Base-by-base conservation (phyloP, 1,284 basidiomycete species). In the Tetrapyrgos nigripes region DNA sequence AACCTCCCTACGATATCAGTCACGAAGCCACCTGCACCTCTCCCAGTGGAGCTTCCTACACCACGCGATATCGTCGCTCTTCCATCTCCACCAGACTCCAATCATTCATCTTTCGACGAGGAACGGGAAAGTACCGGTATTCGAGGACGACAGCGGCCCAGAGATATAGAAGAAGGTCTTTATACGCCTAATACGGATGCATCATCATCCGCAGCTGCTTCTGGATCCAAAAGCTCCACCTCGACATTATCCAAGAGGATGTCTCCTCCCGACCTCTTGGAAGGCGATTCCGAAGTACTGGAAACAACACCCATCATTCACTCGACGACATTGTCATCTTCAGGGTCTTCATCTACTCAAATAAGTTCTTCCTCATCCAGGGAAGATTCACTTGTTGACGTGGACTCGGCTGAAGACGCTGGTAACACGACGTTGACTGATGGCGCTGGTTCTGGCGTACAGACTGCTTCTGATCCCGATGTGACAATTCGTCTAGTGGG, bases 11-110 rank as follows among this genome's bases (percentile, higher is more conserved):
- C 76, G 10, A 85, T 89, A 59, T 83, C 85, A 26, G 74, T 89
- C 61, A 87, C 87, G 29, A 90, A 85, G 73, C 80, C 86, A n/a
- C 88, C 88, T 3, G 83, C 81, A 0, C 90, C 90, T 19, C 69
- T 79, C 50, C 88, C 89, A 43, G 80, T 92, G 9, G 79, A 79
- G 50, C 75, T 92, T 19, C 90, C 89, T 2, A 88, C 84, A 24
- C 76, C 80, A 19, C 79, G 78, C 35, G 87, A 90, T 64, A 84
- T 91, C 55, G 72, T 77, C 9, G 67, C 78, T 10, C 69, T 77
- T 14, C 74, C 76, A 14, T 81, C 80, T 24, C 79, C 79, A 3
- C 77, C 76, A 17, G 79, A 81, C 58, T 80, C 80, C 19, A 71
- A 72, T 26, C 76, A 75, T 48, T 81, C 81, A 14, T 80, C 80